Base-by-base conservation (phyloP, 495 filamentous ascomycete species). In the Aspergillus haitiensis region DNA sequence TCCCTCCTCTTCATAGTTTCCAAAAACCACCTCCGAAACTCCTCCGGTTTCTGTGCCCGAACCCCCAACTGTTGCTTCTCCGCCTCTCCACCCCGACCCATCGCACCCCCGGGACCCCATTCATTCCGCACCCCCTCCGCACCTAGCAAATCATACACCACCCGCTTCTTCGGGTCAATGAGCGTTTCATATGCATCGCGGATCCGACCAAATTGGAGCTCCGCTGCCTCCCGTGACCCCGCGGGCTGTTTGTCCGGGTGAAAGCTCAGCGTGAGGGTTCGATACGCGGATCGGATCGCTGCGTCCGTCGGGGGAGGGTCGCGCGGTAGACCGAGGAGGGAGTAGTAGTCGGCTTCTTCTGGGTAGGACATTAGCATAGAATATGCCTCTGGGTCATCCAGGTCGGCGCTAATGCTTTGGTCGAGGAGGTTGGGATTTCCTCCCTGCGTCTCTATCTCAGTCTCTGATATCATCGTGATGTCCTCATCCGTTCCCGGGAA, bases 221-320 rank as follows among this genome's bases (percentile, higher is more conserved):
- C 70, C 7, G 84, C 82, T 5, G 75, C 67, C 11, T 78, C 70
- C 32, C 70, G 78, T 35, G 78, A 67, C 35, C 79, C 70, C 15
- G 75, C 54, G 2, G 84, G 80, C 55, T 85, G 82, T 55, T 81
- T 82, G 61, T 87, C 84, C 10, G 83, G 81, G 55, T 85, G 81
- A 51, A 87, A 83, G 45, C 77, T 77, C n/a, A 82, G 77, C 21
- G 78, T 78, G 32, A 86, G 72, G 11, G 73, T 75, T 36, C 74
- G 75, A 59, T 83, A 84, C 10, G 82, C 79, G 16, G 72, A 75
- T 34, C 78, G 78, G 57, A 87, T 80, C 31, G 83, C 74, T 21
- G 75, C 62, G 6, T 78, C 71, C 33, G 79, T 77, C 4, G 83
- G 75, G 0, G 76, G 66, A 8, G 79, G 75, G 0, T 74, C 64